Base-by-base conservation (phyloP, 1,139 yeast species). In the Geotrichum klebahnii region DNA sequence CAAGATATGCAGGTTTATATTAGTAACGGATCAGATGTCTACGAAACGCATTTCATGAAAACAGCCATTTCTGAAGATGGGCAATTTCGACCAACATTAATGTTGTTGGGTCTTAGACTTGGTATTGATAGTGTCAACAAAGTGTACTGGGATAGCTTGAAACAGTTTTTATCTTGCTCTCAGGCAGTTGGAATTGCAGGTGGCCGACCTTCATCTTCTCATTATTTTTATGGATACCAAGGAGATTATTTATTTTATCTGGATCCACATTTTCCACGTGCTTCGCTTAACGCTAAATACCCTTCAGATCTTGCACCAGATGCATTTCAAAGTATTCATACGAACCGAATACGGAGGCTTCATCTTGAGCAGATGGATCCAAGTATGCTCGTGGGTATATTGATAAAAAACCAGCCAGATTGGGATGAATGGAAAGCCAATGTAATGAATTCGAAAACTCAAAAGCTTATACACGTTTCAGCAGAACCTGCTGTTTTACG, bases 121-220 rank as follows among this genome's bases (percentile, higher is more conserved):
- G 98, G 99, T 0, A 79, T 90, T 17, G 84, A 84, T 49, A 76
- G 72, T 39, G 81, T 90, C 36, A 89, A 86, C 61, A 72, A 79
- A 2, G 70, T 82, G 14, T 92, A 92, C 65, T 80, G 88, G 77
- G 72, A 75, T n/a, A 82, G 89, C 47, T 67, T 92, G 41, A 75
- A 79, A 49, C 74, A 75, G 33, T 67, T 84, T 16, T 67, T 92
- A 29, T 63, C 73, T 0, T 67, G 80, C 4, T 67, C 73, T 1
- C 88, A 82, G 53, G 78, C 90, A 2, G 92, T 86, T 26, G 99
- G 99, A 0, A 89, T 92, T 37, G 95, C 98, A 0, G 99, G 99
- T 1, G 98, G 98, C 0, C 77, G 95, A 55, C 97, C 97, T 2
- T 81, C 94, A 0, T 87, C 97, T 0, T 87, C 97, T 35, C 88